These are phyloP conservation scores for Xylaria curta DNA, from an alignment of 495 filamentous ascomycete genomes.

Conservation along the genomic window DNA sequence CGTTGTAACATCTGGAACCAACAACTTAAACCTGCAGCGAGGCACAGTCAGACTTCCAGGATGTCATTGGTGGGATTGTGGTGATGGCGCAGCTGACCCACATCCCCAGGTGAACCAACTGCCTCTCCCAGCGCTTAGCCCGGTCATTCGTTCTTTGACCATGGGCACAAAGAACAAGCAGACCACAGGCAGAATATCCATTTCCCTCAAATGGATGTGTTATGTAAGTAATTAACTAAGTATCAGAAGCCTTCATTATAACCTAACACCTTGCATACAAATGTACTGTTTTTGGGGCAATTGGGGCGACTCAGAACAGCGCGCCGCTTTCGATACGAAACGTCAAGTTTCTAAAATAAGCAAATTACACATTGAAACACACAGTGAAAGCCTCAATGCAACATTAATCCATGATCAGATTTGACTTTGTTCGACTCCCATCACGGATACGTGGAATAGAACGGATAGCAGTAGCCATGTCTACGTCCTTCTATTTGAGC, in stretches of 20 bases:
- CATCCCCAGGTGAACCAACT: not conserved
- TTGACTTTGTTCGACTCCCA: not conserved
- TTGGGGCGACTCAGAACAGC: not conserved
- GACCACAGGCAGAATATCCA: not conserved
- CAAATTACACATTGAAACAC: not conserved
- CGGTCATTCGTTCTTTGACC: not conserved
- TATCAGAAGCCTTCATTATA: not conserved
- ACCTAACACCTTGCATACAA: not conserved
- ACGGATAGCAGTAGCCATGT: not conserved
- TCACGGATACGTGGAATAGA: not conserved
- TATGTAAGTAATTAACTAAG: not conserved
- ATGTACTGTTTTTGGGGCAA: not conserved
- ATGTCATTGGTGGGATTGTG: not conserved
- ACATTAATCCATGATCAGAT: not conserved
- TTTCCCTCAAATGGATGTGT: not conserved
- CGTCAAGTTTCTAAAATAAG: not conserved
- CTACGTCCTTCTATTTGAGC: not conserved
- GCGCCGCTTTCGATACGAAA: not conserved
- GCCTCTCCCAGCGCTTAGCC: constrained; percentile 12
- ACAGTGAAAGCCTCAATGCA: not conserved
- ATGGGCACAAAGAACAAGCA: not conserved
- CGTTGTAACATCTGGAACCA: constrained; percentile 13
- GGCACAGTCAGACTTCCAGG: not conserved
- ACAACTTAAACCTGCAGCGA: constrained; percentile 1
- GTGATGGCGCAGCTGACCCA: constrained; percentile 9